A percentile compares a stretch with the other conserved stretches of the same genome.
phyloP scores from a whole-genome alignment of 805 yeast genomes.

The Myxozyma mucilagina region DNA sequence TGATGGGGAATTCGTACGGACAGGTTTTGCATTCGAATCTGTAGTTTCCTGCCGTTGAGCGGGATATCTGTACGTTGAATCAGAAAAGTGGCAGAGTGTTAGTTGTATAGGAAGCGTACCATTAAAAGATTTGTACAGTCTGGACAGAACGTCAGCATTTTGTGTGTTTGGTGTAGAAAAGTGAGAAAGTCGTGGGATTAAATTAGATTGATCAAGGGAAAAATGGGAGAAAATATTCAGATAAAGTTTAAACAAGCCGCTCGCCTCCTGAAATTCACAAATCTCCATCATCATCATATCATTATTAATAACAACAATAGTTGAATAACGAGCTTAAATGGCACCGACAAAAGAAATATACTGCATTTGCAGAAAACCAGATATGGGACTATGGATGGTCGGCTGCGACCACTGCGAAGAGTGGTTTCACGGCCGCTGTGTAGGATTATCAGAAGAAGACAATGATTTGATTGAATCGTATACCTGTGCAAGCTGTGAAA shows the following conservation, averaged over 20 bases:
- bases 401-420: slow-evolving; percentile 94
- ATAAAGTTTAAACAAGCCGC: not conserved
- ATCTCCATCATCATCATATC: not conserved
- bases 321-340: not conserved
- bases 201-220: not conserved
- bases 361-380: slow-evolving; percentile 78
- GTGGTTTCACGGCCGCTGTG: slow-evolving; percentile 87
- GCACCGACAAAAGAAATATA: slow-evolving; percentile 38
- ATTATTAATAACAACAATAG: not conserved
- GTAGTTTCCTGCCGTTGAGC: slow-evolving; percentile 56
- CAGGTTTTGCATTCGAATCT: slow-evolving; percentile 89
- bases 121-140: slow-evolving; percentile 88
- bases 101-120: slow-evolving; percentile 40
- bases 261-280: not conserved
- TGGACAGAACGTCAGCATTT: slow-evolving; percentile 95
- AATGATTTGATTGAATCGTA: slow-evolving; percentile 61
- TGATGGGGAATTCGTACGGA: slow-evolving; percentile 90
- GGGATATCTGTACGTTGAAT: slow-evolving; percentile 47
- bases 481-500: slow-evolving; percentile 72
- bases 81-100: no score
- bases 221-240: not conserved
- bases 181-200: not conserved
- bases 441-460: slow-evolving; percentile 55
- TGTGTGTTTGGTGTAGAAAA: not conserved
- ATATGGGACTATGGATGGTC: slow-evolving; percentile 82